A percentile compares a stretch with the other conserved stretches of the same genome.
Evolutionary conservation across 176 grass and related monocot species (phyloP).

Genomic region (Phragmites australis): DNA sequence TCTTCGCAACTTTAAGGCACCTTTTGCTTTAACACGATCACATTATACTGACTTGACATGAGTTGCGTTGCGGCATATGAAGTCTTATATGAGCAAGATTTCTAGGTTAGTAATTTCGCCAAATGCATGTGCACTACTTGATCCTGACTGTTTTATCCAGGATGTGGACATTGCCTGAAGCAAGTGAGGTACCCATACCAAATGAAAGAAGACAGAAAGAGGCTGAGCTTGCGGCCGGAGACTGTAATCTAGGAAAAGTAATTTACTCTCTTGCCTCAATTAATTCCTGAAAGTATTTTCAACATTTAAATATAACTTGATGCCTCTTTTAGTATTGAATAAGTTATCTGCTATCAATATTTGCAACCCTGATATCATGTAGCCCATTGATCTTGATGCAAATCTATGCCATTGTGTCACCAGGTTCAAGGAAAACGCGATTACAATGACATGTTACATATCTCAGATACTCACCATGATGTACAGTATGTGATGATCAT

Average conservation of each 20-base stretch:
- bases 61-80: not conserved
- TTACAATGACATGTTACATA: conserved; percentile 36
- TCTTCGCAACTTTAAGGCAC: not conserved
- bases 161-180: conserved; percentile 78
- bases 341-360: not conserved
- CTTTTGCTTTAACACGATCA: not conserved
- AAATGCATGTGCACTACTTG: conserved; percentile 12
- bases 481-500: conserved; percentile 53
- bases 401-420: conserved; percentile 17
- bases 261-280: not conserved
- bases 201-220: conserved; percentile 37
- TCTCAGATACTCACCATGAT: conserved; percentile 35
- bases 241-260: conserved; percentile 66
- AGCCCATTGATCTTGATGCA: not conserved
- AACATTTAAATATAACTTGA: not conserved
- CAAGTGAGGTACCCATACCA: conserved; percentile 48
- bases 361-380: not conserved
- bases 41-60: not conserved
- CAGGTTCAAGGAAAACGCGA: conserved; percentile 49
- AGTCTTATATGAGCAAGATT: not conserved
- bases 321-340: not conserved
- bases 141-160: conserved; percentile 34
- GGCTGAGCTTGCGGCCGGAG: conserved; percentile 27
- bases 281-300: not conserved
- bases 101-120: not conserved